These are phyloP conservation scores for Nasturtium officinale DNA, from an alignment of 345 rosid species.

Conservation along the genomic window DNA sequence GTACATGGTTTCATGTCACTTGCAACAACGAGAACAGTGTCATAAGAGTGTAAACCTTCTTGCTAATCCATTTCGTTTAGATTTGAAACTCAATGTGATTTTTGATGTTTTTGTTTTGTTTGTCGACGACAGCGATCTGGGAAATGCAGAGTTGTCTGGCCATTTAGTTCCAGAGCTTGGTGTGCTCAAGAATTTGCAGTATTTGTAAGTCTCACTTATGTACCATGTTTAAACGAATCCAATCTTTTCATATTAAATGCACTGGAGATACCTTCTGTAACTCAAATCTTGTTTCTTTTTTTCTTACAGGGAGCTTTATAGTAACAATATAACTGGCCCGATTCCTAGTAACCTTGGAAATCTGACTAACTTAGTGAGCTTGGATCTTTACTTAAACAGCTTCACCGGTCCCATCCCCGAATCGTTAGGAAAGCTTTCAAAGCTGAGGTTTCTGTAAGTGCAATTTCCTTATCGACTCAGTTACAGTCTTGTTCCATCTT, in stretches of 20 bases:
- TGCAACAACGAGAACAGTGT: conserved; percentile 97
- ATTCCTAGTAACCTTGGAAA: conserved; percentile 96
- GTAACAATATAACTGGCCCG: conserved; percentile 87
- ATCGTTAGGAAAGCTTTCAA: conserved; percentile 82
- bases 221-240: not conserved
- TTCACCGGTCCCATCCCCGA: conserved; percentile 91
- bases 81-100: not conserved
- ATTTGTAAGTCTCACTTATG: conserved; percentile 60
- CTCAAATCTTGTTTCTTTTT: not conserved
- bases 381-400: conserved; percentile 96
- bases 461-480: conserved; percentile 14
- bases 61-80: conserved; percentile 4
- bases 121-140: conserved; percentile 67
- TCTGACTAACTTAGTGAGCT: conserved; percentile 90
- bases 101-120: not conserved
- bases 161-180: conserved; percentile 94
- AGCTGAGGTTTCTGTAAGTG: conserved; percentile 93
- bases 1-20: conserved; percentile 97
- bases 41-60: conserved; percentile 73
- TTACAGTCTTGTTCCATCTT: conserved; percentile 23
- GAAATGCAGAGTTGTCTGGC: conserved; percentile 95
- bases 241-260: not conserved
- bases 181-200: conserved; percentile 87
- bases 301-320: conserved; percentile 86
- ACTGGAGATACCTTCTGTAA: not conserved